Evolutionary conservation across 176 grass and related monocot species (phyloP).

Genomic region (Oryza meyeriana): DNA sequence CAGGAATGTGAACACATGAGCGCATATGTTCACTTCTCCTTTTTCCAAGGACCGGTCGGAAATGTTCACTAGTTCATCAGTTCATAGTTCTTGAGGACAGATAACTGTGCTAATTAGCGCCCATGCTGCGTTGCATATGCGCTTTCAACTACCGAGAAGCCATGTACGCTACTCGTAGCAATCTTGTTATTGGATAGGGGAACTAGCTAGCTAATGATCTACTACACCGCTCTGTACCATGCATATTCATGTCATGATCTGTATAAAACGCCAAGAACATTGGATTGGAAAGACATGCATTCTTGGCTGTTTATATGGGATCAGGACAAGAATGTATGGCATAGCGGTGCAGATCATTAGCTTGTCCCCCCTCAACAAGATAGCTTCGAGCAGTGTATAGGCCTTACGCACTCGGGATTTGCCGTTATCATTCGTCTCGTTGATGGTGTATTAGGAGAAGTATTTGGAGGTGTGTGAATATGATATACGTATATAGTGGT

Average conservation of each 20-base stretch:
- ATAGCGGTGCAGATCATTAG: too few species aligned
- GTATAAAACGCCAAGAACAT: not conserved
- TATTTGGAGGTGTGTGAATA: too few species aligned
- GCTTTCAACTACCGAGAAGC: conserved; percentile 17
- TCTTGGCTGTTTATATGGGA: not conserved
- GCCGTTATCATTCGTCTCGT: too few species aligned
- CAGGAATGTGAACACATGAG: not conserved
- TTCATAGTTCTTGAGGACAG: not conserved
- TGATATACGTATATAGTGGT: too few species aligned
- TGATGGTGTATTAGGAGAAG: too few species aligned
- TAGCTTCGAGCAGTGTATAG: too few species aligned
- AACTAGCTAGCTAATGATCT: not conserved
- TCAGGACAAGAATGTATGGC: not conserved
- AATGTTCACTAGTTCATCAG: not conserved
- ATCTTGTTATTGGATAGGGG: not conserved
- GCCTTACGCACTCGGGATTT: too few species aligned
- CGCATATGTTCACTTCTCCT: not conserved
- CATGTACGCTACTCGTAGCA: not conserved
- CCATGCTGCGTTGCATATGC: conserved; percentile 3
- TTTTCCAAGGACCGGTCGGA: not conserved
- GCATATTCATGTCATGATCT: not conserved
- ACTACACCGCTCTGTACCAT: not conserved
- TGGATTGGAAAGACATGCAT: not conserved
- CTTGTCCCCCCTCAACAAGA: too few species aligned
- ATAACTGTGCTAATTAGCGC: not conserved